Percentiles rank a stretch among this genome's conserved stretches.
These are phyloP conservation scores for Tolypocladium sp. DNA, from an alignment of 2,329 filamentous ascomycete genomes.

Conservation along the genomic window DNA sequence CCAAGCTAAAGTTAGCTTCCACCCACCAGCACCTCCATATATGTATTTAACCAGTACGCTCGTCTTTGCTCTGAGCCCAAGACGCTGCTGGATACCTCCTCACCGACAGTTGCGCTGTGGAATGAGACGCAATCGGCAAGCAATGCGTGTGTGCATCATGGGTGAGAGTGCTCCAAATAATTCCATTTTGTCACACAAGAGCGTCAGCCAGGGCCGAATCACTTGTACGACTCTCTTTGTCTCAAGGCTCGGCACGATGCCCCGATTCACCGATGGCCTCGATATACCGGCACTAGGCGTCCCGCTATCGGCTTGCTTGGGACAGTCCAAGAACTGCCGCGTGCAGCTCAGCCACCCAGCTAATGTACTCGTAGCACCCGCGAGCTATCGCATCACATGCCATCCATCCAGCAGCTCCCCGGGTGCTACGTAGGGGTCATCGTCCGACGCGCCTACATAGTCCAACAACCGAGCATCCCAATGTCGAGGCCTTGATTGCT, in stretches of 20 bases:
- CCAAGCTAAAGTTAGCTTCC: background rate
- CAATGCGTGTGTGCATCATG: background rate
- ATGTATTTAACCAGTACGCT: background rate
- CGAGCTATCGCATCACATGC: constrained; percentile 4
- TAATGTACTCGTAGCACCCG: background rate
- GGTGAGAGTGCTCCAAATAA: background rate
- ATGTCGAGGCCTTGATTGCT: background rate
- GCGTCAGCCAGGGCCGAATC: background rate
- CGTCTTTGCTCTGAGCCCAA: background rate
- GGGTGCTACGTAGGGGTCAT: background rate
- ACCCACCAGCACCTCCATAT: background rate
- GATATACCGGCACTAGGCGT: background rate
- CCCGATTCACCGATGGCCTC: background rate
- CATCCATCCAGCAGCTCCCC: background rate
- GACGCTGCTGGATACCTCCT: background rate
- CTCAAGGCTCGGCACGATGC: background rate
- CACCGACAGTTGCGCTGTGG: background rate
- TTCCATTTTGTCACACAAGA: background rate
- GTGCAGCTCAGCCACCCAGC: background rate
- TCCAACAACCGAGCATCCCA: background rate
- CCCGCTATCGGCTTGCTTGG: background rate
- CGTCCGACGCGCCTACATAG: background rate
- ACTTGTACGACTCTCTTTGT: background rate
- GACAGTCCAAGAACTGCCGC: background rate
- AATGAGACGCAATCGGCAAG: background rate